phyloP scores from a whole-genome alignment of 2,329 filamentous ascomycete genomes.

The Lasiodiplodia sp. region DNA sequence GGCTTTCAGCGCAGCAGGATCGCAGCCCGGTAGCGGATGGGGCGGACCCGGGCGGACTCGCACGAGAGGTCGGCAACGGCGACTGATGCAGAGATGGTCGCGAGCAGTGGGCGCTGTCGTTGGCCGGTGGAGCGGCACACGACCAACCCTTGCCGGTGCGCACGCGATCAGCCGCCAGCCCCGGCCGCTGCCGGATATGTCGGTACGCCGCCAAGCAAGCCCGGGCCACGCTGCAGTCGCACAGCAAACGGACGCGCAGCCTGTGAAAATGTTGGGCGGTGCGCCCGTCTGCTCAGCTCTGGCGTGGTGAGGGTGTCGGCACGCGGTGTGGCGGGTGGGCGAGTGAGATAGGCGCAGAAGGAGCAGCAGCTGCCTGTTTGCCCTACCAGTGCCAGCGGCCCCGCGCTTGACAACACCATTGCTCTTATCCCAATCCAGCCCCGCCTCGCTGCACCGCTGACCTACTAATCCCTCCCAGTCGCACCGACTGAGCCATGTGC shows the following conservation, averaged over 20 bases:
- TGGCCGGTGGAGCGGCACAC: slow-evolving; percentile 12
- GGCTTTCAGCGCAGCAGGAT: neutral
- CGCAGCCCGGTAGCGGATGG: slow-evolving; percentile 12
- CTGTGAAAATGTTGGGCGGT: neutral
- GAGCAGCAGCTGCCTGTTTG: neutral
- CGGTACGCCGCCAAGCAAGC: slow-evolving; percentile 9
- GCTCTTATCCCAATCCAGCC: neutral
- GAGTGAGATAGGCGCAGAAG: too few species aligned
- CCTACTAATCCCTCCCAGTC: neutral
- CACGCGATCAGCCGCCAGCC: slow-evolving; percentile 8
- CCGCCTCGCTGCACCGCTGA: neutral
- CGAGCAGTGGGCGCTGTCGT: neutral
- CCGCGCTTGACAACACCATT: neutral
- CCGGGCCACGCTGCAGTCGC: slow-evolving; percentile 19
- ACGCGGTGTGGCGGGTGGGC: neutral
- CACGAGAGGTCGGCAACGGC: slow-evolving; percentile 7
- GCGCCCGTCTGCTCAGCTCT: too few species aligned
- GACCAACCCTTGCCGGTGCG: neutral
- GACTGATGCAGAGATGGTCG: neutral
- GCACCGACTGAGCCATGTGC: neutral
- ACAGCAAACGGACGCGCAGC: slow-evolving; percentile 16
- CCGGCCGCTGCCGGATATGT: slow-evolving; percentile 24
- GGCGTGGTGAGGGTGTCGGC: neutral
- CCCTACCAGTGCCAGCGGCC: neutral
- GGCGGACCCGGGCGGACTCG: slow-evolving; percentile 2